Percentiles rank a stretch among this genome's conserved stretches.
Conservation (phyloP, 202 grass and related monocot species). For the Setaria italica region DNA sequence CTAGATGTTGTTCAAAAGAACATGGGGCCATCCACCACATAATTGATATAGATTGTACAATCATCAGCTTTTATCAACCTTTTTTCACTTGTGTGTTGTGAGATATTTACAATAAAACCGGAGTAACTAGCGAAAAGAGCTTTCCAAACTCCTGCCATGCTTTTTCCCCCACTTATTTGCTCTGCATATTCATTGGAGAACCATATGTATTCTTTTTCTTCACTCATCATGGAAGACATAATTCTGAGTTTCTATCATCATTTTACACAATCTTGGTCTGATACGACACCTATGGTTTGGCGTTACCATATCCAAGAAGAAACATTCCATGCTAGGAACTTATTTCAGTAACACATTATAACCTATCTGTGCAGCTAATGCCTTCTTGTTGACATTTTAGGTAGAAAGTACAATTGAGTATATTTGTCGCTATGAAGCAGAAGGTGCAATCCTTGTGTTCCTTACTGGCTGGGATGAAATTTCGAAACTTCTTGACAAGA, state of each 20-base stretch:
- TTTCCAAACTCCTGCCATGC: conserved; percentile 21
- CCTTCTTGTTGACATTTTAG: conserved; percentile 56
- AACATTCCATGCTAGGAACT: background rate
- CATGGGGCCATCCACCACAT: background rate
- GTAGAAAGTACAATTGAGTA: conserved; percentile 91
- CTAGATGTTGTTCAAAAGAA: conserved; percentile 8
- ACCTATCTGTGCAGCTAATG: conserved; percentile 5
- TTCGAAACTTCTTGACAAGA: conserved; percentile 90
- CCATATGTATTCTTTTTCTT: background rate
- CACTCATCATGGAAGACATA: background rate
- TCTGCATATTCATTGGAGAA: conserved; percentile 10
- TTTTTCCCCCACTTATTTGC: background rate
- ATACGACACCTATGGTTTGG: background rate
- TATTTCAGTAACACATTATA: conserved; percentile 1
- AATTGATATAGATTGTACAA: background rate
- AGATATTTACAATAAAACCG: conserved; percentile 17
- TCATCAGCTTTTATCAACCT: background rate
- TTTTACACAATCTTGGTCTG: background rate
- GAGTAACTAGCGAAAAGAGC: conserved; percentile 9
- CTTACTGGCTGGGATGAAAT: conserved; percentile 99
- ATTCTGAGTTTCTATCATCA: background rate
- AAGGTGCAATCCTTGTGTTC: conserved; percentile 97
- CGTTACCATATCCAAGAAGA: conserved; percentile 6
- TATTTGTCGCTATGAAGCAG: conserved; percentile 79
- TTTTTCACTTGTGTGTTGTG: background rate